Evolutionary conservation across 2,329 filamentous ascomycete genomes (phyloP).

Genomic region (Aureobasidium sp.): DNA sequence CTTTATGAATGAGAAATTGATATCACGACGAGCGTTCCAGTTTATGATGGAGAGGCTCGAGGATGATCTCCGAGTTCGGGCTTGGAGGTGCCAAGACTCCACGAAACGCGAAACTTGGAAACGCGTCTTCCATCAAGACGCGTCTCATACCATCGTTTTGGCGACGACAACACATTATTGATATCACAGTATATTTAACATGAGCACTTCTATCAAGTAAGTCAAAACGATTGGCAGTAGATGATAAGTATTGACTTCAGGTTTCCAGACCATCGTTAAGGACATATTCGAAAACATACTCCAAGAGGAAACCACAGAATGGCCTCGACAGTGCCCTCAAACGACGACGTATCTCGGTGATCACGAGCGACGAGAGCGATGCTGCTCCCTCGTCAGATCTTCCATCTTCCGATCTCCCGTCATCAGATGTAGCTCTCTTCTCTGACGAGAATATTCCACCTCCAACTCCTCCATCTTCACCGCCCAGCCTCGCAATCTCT

Average conservation of each 20-base stretch:
- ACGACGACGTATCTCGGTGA: slow-evolving; percentile 11
- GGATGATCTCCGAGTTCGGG: not conserved
- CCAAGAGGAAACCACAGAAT: slow-evolving; percentile 1
- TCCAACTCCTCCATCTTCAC: slow-evolving; percentile 45
- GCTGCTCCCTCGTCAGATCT: not conserved
- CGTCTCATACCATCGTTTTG: not conserved
- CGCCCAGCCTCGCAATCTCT: slow-evolving; percentile 27
- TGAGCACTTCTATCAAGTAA: not conserved
- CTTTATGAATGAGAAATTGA: not conserved
- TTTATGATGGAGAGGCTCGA: too few species aligned
- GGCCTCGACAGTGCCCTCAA: slow-evolving; percentile 1
- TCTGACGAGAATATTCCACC: slow-evolving; percentile 19
- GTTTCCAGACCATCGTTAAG: not conserved
- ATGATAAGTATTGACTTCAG: not conserved
- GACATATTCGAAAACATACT: slow-evolving; percentile 9
- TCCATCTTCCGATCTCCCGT: not conserved
- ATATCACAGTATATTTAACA: not conserved
- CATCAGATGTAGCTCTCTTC: slow-evolving; percentile 19
- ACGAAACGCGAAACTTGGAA: not conserved
- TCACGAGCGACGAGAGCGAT: not conserved
- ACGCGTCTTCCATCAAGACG: slow-evolving; percentile 7
- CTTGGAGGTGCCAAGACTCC: not conserved
- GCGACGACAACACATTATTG: not conserved
- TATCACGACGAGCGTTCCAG: not conserved
- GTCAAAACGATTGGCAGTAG: not conserved